Evolutionary conservation across 257 asterid species (phyloP), one percentile per base, ranked within the genome.

Genomic region (Catharanthus roseus): DNA sequence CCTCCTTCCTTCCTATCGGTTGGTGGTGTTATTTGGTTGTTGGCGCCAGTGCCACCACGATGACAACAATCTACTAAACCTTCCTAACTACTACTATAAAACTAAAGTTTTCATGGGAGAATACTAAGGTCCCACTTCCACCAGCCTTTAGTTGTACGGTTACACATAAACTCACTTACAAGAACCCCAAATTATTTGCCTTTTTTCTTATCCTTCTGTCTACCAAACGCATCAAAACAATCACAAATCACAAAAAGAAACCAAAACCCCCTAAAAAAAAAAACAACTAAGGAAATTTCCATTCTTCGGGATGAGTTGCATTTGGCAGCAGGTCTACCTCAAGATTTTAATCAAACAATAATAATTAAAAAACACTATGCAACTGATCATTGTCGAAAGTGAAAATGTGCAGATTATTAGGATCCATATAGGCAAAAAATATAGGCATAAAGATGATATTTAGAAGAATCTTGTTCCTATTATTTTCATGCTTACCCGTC

Each of bases 131-230:
- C 90, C 91, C 92, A 85, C 88, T 9, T 61, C 47, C 75, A 88
- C 92, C 96, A 75, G 86, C 86, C 90, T 86, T 70, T 85, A 71
- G 89, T 81, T 85, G 85, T 81, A 85, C 34, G 73, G 75, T 85
- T 83, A 68, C 85, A 77, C 85, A 76, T 74, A 83, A 80, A 55
- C 87, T 41, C 69, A 15, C 12, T 84, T 67, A 53, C 78, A 71
- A 80, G 64, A 63, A 67, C 77, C 80, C 70, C 75, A 74, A 72
- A 64, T 72, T 78, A 56, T 57, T n/a, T n/a, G n/a, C n/a, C n/a
- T n/a, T 47, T 76, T 79, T 74, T 78, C 84, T 77, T 77, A 79
- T 80, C 81, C 75, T 76, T 79, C 42, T 50, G 72, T 78, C 86
- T 31, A 81, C 80, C 91, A 78, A 76, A 78, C 70, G 19, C 77